Evolutionary conservation across 129 eudicot species (phyloP).

Genomic region (Escallonia rubra): DNA sequence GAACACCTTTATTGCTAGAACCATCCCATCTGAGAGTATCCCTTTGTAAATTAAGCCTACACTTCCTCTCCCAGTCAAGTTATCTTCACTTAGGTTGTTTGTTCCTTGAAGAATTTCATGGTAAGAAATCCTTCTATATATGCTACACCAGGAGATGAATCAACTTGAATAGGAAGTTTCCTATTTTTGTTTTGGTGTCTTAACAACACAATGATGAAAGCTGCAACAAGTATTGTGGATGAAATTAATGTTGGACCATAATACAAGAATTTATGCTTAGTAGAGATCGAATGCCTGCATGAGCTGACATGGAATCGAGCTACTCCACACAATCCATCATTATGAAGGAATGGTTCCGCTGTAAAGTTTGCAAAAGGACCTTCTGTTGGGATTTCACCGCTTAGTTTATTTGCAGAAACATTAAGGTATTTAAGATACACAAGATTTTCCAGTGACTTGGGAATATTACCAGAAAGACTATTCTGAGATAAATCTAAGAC

Average conservation of each 20-base stretch:
- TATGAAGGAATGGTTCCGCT: slow-evolving; percentile 2
- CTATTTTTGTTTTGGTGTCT: background rate
- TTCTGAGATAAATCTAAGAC: slow-evolving; percentile 15
- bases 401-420: slow-evolving; percentile 13
- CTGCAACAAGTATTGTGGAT: background rate
- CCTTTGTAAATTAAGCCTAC: background rate
- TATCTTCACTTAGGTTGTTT: slow-evolving; percentile 6
- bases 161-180: background rate
- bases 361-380: slow-evolving; percentile 12
- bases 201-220: background rate
- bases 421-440: slow-evolving; percentile 12
- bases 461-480: slow-evolving; percentile 14
- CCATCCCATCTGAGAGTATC: slow-evolving; percentile 12
- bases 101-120: slow-evolving; percentile 17
- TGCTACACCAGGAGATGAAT: background rate
- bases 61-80: slow-evolving; percentile 15
- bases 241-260: background rate
- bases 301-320: slow-evolving; percentile 2
- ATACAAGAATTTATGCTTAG: background rate
- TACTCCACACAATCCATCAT: slow-evolving; percentile 16
- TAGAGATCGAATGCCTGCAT: background rate
- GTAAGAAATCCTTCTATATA: slow-evolving; percentile 15
- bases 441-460: slow-evolving; percentile 15
- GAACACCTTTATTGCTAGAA: slow-evolving; percentile 24
- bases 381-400: slow-evolving; percentile 14